Base-by-base conservation (phyloP, 768 basidiomycete genomes). In the Leccinum boreale region DNA sequence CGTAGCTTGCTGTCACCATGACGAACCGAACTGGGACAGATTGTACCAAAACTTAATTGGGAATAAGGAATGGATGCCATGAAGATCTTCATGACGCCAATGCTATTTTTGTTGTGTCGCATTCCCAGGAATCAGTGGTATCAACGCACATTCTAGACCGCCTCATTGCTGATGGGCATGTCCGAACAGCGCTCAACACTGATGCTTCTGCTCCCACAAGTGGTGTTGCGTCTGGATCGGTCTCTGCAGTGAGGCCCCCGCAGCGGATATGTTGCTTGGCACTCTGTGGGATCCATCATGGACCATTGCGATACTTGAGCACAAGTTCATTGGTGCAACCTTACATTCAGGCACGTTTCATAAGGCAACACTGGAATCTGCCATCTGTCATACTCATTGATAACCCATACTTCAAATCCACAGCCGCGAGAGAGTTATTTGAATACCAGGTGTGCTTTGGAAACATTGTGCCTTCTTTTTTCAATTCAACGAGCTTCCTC, bases 111-210 rank as follows among this genome's bases (percentile, higher is more conserved):
- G 79, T 98, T 39, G 91, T 92, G 0, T 89, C 94, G 1, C 97
- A 99, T 70, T 95, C 92, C 0, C 96, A 98, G 74, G 96, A 96
- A 12, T 90, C 86, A 6, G 82, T 98, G 35, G 94, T 97, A 17
- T 87, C 92, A 2, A 90, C 93, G 0, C 94, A 98, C 65, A 77
- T 98, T 7, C 67, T 98, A 28, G 87, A 92, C 62, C 81, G 85
- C 10, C 83, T 98, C 58, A 89, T 98, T 58, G 72, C 76, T 47
- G 90, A 96, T 60, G 81, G 85, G 0, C 90, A 96, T 67, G 86
- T 92, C 62, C 75, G 80, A 59, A 88, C 89, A 9, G 65, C 73
- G 19, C 71, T 69, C 33, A 78, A 78, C 45, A 67, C 71, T 11
- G 76, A 78, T 54, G 69, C 76, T 36, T 68, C 73, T 15, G 61